Conservation (phyloP, 257 asterid genomes). For the Plantago elongata region DNA sequence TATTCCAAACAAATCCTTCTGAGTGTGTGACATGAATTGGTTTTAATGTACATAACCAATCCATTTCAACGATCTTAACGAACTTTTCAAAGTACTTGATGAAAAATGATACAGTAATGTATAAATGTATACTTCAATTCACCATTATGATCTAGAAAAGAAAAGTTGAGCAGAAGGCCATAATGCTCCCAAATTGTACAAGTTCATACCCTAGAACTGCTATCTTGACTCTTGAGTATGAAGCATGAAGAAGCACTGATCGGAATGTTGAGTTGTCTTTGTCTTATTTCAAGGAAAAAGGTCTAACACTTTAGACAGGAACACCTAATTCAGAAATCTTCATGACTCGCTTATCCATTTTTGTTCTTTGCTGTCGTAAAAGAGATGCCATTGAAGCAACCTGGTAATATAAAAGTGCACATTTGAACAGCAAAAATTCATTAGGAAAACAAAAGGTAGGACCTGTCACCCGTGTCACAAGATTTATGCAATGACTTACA, state of each 20-base stretch:
- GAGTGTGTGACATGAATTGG: no score
- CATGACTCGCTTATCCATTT: conserved; percentile 53
- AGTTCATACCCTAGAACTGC: not conserved
- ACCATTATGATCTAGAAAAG: not conserved
- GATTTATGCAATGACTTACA: conserved; percentile 34
- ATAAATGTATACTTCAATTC: not conserved
- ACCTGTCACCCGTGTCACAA: not conserved
- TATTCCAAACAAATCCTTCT: no score
- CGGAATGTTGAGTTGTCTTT: not conserved
- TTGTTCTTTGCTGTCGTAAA: conserved; percentile 62
- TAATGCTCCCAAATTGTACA: not conserved
- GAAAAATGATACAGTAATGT: no score
- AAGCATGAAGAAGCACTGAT: not conserved
- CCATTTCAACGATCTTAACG: no score
- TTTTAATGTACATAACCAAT: no score
- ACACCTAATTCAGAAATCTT: conserved; percentile 80
- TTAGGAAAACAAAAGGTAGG: conserved; percentile 2
- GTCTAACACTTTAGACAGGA: conserved; percentile 39
- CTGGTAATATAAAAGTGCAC: conserved; percentile 30
- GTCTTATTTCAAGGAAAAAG: not conserved
- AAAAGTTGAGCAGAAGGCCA: not conserved
- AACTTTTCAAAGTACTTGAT: no score
- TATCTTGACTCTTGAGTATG: not conserved
- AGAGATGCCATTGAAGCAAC: conserved; percentile 90
- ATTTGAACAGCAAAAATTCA: not conserved